Conservation (phyloP, 495 filamentous ascomycete genomes). For the Physcia stellaris region DNA sequence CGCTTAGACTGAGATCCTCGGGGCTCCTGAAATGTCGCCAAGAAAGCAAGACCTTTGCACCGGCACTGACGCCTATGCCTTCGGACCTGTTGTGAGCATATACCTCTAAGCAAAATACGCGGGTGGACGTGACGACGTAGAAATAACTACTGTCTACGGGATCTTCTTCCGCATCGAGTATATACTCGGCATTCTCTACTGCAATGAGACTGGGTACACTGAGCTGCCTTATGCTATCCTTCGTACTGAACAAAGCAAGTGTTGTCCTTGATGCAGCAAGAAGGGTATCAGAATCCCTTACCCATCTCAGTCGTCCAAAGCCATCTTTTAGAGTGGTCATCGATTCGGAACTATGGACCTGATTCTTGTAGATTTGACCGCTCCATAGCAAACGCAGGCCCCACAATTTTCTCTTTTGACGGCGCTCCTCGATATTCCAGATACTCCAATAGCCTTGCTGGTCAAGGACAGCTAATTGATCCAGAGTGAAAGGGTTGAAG, state of each 20-base stretch:
- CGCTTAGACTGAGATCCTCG: constrained; percentile 29
- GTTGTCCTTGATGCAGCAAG: constrained; percentile 30
- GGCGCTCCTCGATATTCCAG: constrained; percentile 47
- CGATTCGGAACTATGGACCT: background rate
- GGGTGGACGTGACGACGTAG: constrained; percentile 40
- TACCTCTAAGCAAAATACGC: constrained; percentile 29
- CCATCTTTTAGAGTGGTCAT: constrained; percentile 27
- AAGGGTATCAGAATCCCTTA: constrained; percentile 28
- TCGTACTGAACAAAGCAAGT: constrained; percentile 28
- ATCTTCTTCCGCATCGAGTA: constrained; percentile 39
- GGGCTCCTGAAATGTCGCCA: constrained; percentile 34
- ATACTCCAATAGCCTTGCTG: constrained; percentile 59
- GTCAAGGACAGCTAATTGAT: constrained; percentile 62
- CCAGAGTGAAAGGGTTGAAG: constrained; percentile 63
- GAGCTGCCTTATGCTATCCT: constrained; percentile 11
- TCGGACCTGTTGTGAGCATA: constrained; percentile 4
- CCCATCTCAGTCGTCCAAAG: constrained; percentile 40
- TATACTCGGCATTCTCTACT: constrained; percentile 30
- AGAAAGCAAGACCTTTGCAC: constrained; percentile 16
- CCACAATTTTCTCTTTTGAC: constrained; percentile 12
- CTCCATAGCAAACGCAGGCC: constrained; percentile 13
- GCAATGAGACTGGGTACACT: constrained; percentile 24
- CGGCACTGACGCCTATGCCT: constrained; percentile 6
- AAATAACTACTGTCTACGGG: constrained; percentile 31
- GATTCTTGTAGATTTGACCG: constrained; percentile 1